Base-by-base conservation (phyloP, 805 yeast species). In the Maudiozyma turicensis region DNA sequence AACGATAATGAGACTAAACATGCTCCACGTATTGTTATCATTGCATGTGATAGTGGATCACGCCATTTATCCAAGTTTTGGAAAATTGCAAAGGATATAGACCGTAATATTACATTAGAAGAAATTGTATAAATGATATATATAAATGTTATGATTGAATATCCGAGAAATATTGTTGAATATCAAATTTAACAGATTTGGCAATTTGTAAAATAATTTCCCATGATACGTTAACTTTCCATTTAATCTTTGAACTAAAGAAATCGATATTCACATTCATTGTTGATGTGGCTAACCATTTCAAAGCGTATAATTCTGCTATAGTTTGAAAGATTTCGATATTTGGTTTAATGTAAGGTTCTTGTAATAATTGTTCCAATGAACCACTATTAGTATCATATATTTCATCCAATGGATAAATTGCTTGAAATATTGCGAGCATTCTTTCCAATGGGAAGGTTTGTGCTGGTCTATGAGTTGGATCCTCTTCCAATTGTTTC, bases 31-130 rank as follows among this genome's bases (percentile, higher is more conserved):
- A 80, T 91, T 26, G 95, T 91, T 5, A 79, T 95, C 15, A 76
- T 93, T 44, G 86, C 95, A 1, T 93, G 98, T 64, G 99, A 91
- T 64, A 81, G 95, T 5, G 99, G 99, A 0, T 71, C 83, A 10
- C 73, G 99, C 56, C 99, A 91, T 67, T 61, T 91, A 51, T 84
- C 93, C 46, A 91, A 91, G 66, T 93, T 91, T 61, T 91, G 97
- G 97, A 86, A 82, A 57, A 68, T 72, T 47, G 91, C 91, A 0
- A 63, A 67, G 35, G 54, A 56, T 5, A 62, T 71, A 5, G 59
- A 60, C 7, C 54, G 63, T 45, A 59, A 64, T 14, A 54, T 68
- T 6, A 58, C 68, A 1, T 47, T 72, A 34, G 67, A 68, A 5
- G 69, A 69, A n/a, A 65, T 71, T 20, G 26, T 20, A 20, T 20